Conservation (phyloP, 2,329 filamentous ascomycete genomes). For the Aureobasidium sp. region DNA sequence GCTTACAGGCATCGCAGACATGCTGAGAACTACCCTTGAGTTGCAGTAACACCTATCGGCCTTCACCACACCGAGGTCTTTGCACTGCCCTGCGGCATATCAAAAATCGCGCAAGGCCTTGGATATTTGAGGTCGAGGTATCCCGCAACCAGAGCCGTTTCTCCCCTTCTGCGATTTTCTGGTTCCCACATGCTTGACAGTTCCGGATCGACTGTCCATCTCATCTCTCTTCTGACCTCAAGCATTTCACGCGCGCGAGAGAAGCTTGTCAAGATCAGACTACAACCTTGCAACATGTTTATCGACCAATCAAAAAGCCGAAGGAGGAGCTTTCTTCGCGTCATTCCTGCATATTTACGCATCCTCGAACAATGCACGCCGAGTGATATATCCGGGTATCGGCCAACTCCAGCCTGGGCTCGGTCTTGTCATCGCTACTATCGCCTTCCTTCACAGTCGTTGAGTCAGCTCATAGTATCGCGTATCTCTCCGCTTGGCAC, state of each 20-base stretch:
- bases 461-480: background rate
- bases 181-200: background rate
- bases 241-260: background rate
- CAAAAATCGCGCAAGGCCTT: conserved; percentile 3
- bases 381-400: background rate
- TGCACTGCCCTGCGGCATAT: conserved; percentile 13
- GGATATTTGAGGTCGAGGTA: background rate
- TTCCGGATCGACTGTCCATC: conserved; percentile 5
- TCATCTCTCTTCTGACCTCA: background rate
- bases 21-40: background rate
- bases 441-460: background rate
- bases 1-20: background rate
- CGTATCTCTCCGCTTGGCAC: conserved; percentile 6
- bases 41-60: background rate
- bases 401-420: conserved; percentile 5
- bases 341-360: background rate
- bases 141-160: background rate
- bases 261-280: conserved; percentile 1
- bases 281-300: background rate
- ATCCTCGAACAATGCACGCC: background rate
- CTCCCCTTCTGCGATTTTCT: background rate
- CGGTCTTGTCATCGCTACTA: conserved; percentile 3
- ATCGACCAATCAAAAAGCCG: background rate
- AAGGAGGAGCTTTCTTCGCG: background rate
- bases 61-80: background rate